Conservation (phyloP, 2,329 filamentous ascomycete species). For the Aspergillus brunneoviolaceus region DNA sequence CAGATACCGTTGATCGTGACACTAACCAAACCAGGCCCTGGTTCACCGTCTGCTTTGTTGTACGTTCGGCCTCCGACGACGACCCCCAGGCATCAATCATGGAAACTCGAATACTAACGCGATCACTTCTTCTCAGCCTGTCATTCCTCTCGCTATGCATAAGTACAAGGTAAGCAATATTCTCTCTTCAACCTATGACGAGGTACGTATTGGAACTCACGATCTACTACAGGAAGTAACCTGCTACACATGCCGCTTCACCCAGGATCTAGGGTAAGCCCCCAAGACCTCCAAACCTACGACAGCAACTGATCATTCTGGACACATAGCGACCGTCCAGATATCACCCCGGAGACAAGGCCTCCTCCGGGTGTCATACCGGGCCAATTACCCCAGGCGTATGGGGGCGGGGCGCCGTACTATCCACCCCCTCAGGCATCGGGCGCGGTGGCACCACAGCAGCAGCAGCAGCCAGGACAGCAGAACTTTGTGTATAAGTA, state of each 20-base stretch:
- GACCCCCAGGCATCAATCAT: neutral
- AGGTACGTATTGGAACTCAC: too few relatives aligned
- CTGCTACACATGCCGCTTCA: constrained; percentile 40
- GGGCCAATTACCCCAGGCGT: constrained; percentile 26
- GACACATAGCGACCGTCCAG: constrained; percentile 32
- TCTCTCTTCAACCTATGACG: neutral
- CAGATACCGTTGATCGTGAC: too few relatives aligned
- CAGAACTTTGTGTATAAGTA: constrained; percentile 26
- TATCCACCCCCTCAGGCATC: constrained; percentile 17
- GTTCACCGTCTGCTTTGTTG: constrained; percentile 48
- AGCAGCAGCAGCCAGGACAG: constrained; percentile 6
- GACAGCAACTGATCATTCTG: neutral
- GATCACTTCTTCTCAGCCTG: constrained; percentile 27
- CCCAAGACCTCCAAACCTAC: constrained; percentile 4
- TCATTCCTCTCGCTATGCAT: constrained; percentile 39
- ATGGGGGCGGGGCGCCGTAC: constrained; percentile 11
- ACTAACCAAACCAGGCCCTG: constrained; percentile 35
- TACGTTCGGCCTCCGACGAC: constrained; percentile 19
- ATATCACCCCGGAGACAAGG: constrained; percentile 38
- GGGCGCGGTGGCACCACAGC: constrained; percentile 15
- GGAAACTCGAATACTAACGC: constrained; percentile 3
- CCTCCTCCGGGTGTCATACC: constrained; percentile 31
- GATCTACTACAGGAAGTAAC: constrained; percentile 33
- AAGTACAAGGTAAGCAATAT: constrained; percentile 38
- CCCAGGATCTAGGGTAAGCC: constrained; percentile 38